Evolutionary conservation across 2,329 filamentous ascomycete species (phyloP), one percentile per base, ranked within the genome.

Genomic region (Bipolaris sorokiniana): DNA sequence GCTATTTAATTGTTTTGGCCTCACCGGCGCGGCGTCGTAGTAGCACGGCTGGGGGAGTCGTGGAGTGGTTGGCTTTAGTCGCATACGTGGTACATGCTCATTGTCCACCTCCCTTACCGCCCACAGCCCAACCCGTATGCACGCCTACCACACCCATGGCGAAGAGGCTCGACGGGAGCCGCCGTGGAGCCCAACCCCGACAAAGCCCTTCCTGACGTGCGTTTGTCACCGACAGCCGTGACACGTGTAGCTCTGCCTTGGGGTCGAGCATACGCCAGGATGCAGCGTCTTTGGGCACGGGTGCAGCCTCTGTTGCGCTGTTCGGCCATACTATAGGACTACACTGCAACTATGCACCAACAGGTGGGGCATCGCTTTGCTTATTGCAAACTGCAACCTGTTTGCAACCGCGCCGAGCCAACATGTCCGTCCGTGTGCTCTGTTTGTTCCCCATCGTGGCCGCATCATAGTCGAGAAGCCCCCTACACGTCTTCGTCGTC

Each of bases 61-160:
- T 53, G 37, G 37, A 31, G 16, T 22, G 13, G 40, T 15, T 18
- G 20, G 16, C 36, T 58, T 46, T 58, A 49, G 56, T 36, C 34
- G 41, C 56, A 63, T 65, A 66, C 64, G 64, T 66, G 64, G 63
- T 62, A 56, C 54, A 37, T 54, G 56, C 58, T 59, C 50, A 62
- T 60, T 62, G 57, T 50, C 46, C 51, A 51, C 57, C 40, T 61
- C 37, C 45, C 51, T 56, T 56, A 61, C 61, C 58, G 57, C 63
- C 50, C 55, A 52, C 48, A 51, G 61, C 63, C 59, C 63, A 62
- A 64, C 54, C 33, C 48, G 34, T 50, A 38, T 41, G 47, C 59
- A 59, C 47, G 52, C 47, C 53, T 51, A 44, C 53, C 54, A 16
- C 56, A 51, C 42, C 46, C 48, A 51, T 50, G 28, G 41, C 36